These are phyloP conservation scores for Thalia dealbata DNA, from an alignment of 176 grass and related monocot species.

Conservation along the genomic window DNA sequence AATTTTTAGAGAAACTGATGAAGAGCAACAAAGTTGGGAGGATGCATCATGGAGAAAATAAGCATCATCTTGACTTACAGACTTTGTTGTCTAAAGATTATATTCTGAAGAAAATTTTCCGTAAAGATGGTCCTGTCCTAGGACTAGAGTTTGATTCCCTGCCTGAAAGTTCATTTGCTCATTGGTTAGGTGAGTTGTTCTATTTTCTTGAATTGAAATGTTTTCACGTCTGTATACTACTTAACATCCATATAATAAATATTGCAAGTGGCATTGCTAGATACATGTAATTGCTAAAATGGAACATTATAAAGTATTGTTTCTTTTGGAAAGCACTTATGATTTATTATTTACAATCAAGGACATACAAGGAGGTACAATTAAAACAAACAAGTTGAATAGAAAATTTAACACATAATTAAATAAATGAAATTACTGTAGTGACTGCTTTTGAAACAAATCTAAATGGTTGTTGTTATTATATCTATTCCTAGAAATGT, in stretches of 20 bases:
- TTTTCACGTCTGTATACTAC: constrained; percentile 8
- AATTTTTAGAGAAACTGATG: background rate
- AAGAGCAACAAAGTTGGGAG: constrained; percentile 9
- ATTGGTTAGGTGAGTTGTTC: constrained; percentile 34
- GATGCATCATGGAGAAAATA: constrained; percentile 22
- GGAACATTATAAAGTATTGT: background rate
- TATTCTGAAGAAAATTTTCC: constrained; percentile 70
- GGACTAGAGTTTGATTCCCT: constrained; percentile 51
- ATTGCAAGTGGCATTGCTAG: background rate
- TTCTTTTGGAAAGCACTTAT: background rate
- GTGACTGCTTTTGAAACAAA: background rate
- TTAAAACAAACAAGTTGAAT: no score
- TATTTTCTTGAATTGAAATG: background rate
- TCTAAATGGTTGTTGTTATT: background rate
- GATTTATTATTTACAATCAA: background rate
- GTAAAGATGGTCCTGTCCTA: constrained; percentile 83
- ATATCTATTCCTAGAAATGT: background rate
- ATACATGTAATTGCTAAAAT: background rate
- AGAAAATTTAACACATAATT: no score
- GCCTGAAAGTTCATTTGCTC: constrained; percentile 21
- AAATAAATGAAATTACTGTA: no score
- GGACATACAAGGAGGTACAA: no score
- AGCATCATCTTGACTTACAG: constrained; percentile 35
- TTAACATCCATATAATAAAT: background rate
- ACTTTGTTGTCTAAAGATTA: constrained; percentile 67